These are phyloP conservation scores for Talaromyces sp. DNA, from an alignment of 2,329 filamentous ascomycete genomes.

Conservation along the genomic window DNA sequence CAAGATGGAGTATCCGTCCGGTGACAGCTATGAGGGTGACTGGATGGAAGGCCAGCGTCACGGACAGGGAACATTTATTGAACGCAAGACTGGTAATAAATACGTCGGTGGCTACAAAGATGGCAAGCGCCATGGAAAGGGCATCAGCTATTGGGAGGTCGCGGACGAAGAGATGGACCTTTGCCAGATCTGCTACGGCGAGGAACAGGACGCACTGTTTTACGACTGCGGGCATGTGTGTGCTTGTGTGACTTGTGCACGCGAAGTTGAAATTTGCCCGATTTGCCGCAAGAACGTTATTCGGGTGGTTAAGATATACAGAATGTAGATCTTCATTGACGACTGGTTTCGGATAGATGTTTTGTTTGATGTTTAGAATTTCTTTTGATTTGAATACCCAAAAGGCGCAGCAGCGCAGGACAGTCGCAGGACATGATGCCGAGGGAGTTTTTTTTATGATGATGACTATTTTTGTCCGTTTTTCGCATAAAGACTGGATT, in stretches of 20 bases:
- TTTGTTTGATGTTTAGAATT: slow-evolving; percentile 4
- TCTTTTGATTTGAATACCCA: slow-evolving; percentile 1
- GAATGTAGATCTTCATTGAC: slow-evolving; percentile 24
- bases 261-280: slow-evolving; percentile 56
- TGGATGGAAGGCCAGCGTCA: slow-evolving; percentile 46
- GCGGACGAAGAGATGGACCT: slow-evolving; percentile 57
- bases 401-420: background rate
- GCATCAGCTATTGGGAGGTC: slow-evolving; percentile 59
- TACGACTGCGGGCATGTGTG: slow-evolving; percentile 62
- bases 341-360: background rate
- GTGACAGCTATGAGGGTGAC: slow-evolving; percentile 45
- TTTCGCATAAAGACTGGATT: background rate
- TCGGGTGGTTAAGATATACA: slow-evolving; percentile 55
- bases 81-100: slow-evolving; percentile 55
- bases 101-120: slow-evolving; percentile 59
- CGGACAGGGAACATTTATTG: slow-evolving; percentile 54
- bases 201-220: slow-evolving; percentile 56
- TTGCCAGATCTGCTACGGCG: slow-evolving; percentile 61
- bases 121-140: slow-evolving; percentile 57
- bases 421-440: background rate
- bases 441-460: background rate
- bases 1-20: slow-evolving; percentile 54
- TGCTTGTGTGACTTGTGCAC: slow-evolving; percentile 57
- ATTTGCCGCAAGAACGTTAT: slow-evolving; percentile 57
- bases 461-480: background rate